A percentile compares a stretch with the other conserved stretches of the same genome.
These are phyloP conservation scores for Colletotrichum coccodes DNA, from an alignment of 2,329 filamentous ascomycete species.

Conservation along the genomic window DNA sequence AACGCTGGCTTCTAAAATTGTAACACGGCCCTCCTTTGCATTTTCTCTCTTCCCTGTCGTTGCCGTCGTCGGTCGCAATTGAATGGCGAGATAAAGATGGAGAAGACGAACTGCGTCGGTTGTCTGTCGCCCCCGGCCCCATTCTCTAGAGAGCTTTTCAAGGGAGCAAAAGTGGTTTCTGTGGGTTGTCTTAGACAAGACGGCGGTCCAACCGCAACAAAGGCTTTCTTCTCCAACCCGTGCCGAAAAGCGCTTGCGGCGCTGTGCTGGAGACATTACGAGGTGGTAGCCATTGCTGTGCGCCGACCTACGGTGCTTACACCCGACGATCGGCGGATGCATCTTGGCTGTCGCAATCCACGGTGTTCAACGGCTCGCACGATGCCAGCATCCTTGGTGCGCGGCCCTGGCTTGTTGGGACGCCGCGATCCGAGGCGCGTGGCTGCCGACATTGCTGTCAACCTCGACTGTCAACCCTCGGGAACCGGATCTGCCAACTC, in stretches of 20 bases:
- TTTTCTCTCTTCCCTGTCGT: not conserved
- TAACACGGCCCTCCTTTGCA: constrained; percentile 6
- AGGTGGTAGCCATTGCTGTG: not conserved
- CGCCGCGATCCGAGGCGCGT: not conserved
- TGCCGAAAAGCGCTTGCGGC: constrained; percentile 13
- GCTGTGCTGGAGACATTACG: not conserved
- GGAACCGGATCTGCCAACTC: constrained; percentile 4
- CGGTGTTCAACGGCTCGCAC: not conserved
- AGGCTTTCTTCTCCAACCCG: constrained; percentile 14
- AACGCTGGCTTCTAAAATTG: constrained; percentile 17
- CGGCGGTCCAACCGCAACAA: constrained; percentile 10
- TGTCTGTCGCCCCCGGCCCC: not conserved
- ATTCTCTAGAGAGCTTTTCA: not conserved
- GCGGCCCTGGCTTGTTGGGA: not conserved
- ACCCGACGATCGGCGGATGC: constrained; percentile 6
- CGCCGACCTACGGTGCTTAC: not conserved
- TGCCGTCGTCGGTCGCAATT: not conserved
- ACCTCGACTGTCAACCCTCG: not conserved
- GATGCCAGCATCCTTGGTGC: not conserved
- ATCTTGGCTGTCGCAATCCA: not conserved
- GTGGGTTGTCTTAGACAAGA: constrained; percentile 8
- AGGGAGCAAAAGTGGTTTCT: not conserved
- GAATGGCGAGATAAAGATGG: constrained; percentile 13
- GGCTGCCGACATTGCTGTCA: constrained; percentile 2
- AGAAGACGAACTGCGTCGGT: not conserved